Conservation (phyloP, 345 rosid species). For the Brassica nigra region DNA sequence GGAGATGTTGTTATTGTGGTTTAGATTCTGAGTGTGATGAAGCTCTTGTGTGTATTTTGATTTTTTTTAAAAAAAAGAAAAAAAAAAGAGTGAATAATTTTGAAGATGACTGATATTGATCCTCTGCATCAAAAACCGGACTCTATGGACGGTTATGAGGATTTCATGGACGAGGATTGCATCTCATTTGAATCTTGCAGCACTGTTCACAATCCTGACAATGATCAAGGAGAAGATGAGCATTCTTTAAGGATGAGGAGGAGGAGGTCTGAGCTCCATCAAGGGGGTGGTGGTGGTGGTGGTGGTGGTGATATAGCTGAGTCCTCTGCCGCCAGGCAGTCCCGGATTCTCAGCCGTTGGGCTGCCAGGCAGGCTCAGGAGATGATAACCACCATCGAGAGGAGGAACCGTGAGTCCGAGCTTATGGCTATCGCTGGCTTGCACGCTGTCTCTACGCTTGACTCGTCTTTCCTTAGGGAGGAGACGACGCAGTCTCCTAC, state of each 20-base stretch:
- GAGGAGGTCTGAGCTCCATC: neutral
- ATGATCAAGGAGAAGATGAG: neutral
- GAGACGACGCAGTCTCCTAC: neutral
- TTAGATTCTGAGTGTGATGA: slow-evolving; percentile 5
- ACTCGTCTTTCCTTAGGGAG: slow-evolving; percentile 18
- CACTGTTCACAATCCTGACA: neutral
- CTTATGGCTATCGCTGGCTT: neutral
- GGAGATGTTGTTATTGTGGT: neutral
- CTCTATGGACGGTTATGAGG: slow-evolving; percentile 2
- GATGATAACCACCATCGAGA: slow-evolving; percentile 6
- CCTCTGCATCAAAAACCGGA: slow-evolving; percentile 6
- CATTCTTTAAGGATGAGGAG: neutral
- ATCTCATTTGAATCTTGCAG: slow-evolving; percentile 10
- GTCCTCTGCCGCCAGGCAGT: slow-evolving; percentile 9
- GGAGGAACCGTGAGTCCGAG: slow-evolving; percentile 11
- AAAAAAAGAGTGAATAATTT: neutral
- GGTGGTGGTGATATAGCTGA: neutral
- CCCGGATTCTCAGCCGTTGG: neutral
- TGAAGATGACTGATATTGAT: slow-evolving; percentile 4
- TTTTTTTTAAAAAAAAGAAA: too few relatives aligned
- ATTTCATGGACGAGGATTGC: neutral
- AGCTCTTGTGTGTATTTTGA: neutral
- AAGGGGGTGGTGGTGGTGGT: neutral
- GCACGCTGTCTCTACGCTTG: slow-evolving; percentile 7
- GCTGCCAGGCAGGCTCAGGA: slow-evolving; percentile 17